Conservation (phyloP, 495 filamentous ascomycete genomes). For the Opeltia flavorubescens region DNA sequence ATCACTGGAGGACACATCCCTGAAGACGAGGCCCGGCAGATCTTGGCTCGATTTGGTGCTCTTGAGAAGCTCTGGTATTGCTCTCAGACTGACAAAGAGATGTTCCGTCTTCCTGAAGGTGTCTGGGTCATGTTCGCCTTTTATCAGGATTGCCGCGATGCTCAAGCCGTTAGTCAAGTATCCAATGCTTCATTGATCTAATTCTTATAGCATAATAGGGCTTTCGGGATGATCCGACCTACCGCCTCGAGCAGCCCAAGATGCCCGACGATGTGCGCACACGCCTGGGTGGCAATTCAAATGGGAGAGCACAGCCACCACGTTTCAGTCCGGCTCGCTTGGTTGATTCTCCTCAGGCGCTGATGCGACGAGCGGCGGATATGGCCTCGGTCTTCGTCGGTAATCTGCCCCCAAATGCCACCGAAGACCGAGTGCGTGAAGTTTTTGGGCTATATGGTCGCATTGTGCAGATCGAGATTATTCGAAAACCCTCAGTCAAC, state of each 20-base stretch:
- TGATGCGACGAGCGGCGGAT: conserved; percentile 23
- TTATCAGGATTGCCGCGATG: conserved; percentile 26
- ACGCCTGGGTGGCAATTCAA: conserved; percentile 2
- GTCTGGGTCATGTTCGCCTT: conserved; percentile 35
- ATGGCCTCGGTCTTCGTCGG: conserved; percentile 38
- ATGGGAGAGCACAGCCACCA: conserved; percentile 2
- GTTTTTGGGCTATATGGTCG: conserved; percentile 27
- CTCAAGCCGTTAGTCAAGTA: conserved; percentile 15
- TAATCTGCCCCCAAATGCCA: conserved; percentile 26
- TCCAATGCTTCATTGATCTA: neutral
- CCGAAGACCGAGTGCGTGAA: conserved; percentile 23
- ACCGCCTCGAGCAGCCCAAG: conserved; percentile 17
- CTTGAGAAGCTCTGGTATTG: conserved; percentile 18
- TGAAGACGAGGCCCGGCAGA: conserved; percentile 26
- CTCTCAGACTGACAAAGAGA: conserved; percentile 19
- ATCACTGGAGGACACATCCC: conserved; percentile 24
- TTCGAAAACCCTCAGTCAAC: conserved; percentile 18
- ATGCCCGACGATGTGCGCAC: conserved; percentile 8
- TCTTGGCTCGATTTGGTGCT: conserved; percentile 19
- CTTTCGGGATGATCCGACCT: conserved; percentile 13
- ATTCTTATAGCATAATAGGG: conserved; percentile 8
- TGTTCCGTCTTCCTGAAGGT: conserved; percentile 28
- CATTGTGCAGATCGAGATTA: conserved; percentile 27
- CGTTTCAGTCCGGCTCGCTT: conserved; percentile 4
- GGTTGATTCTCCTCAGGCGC: conserved; percentile 3